A percentile compares a stretch with the other conserved stretches of the same genome.
Conservation (phyloP, 768 basidiomycete genomes). For the Lactifluus hygrophoroides region DNA sequence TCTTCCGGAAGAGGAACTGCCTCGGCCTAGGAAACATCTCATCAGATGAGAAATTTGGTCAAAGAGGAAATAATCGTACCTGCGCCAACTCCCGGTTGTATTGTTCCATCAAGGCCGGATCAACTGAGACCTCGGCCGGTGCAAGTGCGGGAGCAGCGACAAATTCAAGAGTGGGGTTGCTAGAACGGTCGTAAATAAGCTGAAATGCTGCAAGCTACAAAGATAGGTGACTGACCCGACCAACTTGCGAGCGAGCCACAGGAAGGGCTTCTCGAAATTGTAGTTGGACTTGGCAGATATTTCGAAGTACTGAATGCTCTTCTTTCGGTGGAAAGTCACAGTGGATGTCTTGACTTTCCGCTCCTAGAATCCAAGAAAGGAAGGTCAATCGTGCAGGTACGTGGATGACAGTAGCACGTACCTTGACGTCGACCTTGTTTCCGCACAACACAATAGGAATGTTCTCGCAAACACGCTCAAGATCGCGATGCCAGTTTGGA, state of each 20-base stretch:
- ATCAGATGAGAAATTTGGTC: constrained; percentile 1
- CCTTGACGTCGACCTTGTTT: constrained; percentile 99
- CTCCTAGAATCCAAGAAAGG: constrained; percentile 48
- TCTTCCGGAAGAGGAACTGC: constrained; percentile 95
- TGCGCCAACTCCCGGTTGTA: constrained; percentile 70
- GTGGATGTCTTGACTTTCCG: constrained; percentile 99
- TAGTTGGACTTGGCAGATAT: constrained; percentile 99
- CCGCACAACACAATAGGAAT: constrained; percentile 99
- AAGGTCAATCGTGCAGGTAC: neutral
- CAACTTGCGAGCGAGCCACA: constrained; percentile 97
- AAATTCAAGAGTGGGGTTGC: constrained; percentile 84
- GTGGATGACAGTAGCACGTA: constrained; percentile 29
- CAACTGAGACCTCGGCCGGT: constrained; percentile 87
- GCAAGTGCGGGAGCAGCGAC: constrained; percentile 94
- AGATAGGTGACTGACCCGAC: constrained; percentile 61
- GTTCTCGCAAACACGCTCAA: constrained; percentile 99
- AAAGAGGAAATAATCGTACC: constrained; percentile 32
- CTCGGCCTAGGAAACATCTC: constrained; percentile 51
- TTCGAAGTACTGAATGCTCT: constrained; percentile 99
- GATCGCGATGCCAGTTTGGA: constrained; percentile 99
- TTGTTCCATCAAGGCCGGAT: constrained; percentile 63
- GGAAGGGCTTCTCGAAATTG: constrained; percentile 99
- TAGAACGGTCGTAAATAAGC: constrained; percentile 25
- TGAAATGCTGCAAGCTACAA: too few species aligned
- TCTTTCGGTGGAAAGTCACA: constrained; percentile 99